phyloP scores from a whole-genome alignment of 2,329 filamentous ascomycete genomes.

The Cladophialophora yegresii region DNA sequence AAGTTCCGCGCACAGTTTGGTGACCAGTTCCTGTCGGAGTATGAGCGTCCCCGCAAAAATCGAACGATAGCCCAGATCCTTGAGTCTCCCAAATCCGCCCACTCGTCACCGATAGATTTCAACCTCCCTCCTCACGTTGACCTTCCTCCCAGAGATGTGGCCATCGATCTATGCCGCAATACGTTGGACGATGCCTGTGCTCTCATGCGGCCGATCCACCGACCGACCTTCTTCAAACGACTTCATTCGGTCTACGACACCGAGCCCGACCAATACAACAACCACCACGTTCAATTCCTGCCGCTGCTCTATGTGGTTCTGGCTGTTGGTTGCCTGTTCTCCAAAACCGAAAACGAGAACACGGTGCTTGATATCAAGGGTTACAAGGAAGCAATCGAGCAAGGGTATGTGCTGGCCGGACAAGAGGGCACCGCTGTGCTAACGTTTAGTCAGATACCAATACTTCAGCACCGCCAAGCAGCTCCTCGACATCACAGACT shows the following conservation, averaged over 20 bases:
- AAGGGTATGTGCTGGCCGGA: conserved; percentile 51
- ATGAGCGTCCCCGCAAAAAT: conserved; percentile 51
- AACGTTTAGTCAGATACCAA: conserved; percentile 59
- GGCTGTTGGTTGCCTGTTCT: conserved; percentile 72
- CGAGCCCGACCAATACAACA: conserved; percentile 62
- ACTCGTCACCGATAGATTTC: conserved; percentile 63
- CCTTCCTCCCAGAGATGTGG: conserved; percentile 65
- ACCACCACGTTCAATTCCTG: conserved; percentile 68
- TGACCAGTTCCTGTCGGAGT: conserved; percentile 65
- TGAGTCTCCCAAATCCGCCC: conserved; percentile 67
- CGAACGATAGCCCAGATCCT: conserved; percentile 60
- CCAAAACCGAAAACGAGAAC: conserved; percentile 54
- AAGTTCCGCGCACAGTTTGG: conserved; percentile 87
- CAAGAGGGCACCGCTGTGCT: conserved; percentile 1
- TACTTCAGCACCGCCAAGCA: conserved; percentile 70
- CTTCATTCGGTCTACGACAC: conserved; percentile 77
- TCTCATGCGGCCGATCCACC: conserved; percentile 72
- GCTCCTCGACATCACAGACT: conserved; percentile 63
- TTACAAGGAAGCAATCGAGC: conserved; percentile 54
- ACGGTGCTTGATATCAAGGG: conserved; percentile 52
- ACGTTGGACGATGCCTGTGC: conserved; percentile 64
- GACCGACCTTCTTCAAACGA: conserved; percentile 75
- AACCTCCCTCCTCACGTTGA: conserved; percentile 57
- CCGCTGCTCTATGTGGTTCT: conserved; percentile 70
- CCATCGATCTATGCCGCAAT: conserved; percentile 59